phyloP scores from a whole-genome alignment of 2,329 filamentous ascomycete genomes.

The Scortechinia acanthostroma region DNA sequence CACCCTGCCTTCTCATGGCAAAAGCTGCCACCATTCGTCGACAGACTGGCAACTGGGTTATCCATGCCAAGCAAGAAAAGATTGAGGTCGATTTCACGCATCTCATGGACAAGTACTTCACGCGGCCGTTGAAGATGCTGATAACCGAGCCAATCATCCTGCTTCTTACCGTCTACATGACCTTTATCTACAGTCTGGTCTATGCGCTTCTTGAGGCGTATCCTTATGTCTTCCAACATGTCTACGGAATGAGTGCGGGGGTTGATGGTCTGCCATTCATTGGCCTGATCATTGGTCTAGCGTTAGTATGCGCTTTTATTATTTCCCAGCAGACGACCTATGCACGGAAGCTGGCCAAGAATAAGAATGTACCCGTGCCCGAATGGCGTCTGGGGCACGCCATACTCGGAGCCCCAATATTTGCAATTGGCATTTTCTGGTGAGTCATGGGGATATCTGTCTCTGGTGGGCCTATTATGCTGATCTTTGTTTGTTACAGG shows the following conservation, averaged over 20 bases:
- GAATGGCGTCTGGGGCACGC: constrained; percentile 11
- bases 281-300: constrained; percentile 12
- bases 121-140: constrained; percentile 18
- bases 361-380: constrained; percentile 9
- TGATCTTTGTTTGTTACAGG: constrained; percentile 1
- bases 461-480: not conserved
- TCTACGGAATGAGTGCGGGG: constrained; percentile 15
- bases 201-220: constrained; percentile 9
- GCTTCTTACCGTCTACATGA: constrained; percentile 38
- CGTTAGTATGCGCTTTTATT: constrained; percentile 10
- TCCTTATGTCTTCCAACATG: constrained; percentile 13
- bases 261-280: constrained; percentile 18
- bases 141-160: constrained; percentile 47
- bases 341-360: constrained; percentile 7
- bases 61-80: constrained; percentile 4
- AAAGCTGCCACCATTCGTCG: constrained; percentile 5
- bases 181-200: constrained; percentile 29
- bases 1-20: constrained; percentile 4
- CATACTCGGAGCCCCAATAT: constrained; percentile 14
- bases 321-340: constrained; percentile 15
- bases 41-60: constrained; percentile 5
- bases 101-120: constrained; percentile 9
- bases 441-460: constrained; percentile 3
- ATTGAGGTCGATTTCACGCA: constrained; percentile 5
- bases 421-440: constrained; percentile 24